These are phyloP conservation scores for Trichoderma harzianum DNA, from an alignment of 2,329 filamentous ascomycete genomes.

Conservation along the genomic window DNA sequence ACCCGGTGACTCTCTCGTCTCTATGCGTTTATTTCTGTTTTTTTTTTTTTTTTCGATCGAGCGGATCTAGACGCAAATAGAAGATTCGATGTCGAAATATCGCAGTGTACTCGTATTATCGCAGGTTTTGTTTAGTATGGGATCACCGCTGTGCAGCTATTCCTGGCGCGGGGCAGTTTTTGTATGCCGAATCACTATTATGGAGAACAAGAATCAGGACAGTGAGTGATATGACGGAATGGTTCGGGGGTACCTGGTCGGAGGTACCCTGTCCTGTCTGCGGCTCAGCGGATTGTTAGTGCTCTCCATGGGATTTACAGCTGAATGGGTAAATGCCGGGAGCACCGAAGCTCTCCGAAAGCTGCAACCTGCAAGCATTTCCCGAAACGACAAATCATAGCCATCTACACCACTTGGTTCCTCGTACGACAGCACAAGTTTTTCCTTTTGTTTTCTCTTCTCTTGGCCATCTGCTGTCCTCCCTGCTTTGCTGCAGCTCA, in stretches of 20 bases:
- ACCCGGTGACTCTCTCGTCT: background rate
- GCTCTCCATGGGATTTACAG: background rate
- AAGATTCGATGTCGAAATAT: background rate
- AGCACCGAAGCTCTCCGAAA: background rate
- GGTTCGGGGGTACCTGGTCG: background rate
- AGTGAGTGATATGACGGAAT: conserved; percentile 11
- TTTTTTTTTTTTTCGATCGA: background rate
- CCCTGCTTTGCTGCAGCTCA: background rate
- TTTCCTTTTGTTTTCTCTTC: background rate
- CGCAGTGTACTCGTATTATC: background rate
- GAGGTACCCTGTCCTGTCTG: background rate
- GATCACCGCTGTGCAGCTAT: background rate
- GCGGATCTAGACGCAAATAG: background rate
- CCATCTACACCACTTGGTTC: background rate
- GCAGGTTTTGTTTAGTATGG: background rate
- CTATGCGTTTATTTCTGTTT: background rate
- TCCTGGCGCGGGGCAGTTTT: conserved; percentile 23
- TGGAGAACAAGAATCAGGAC: background rate
- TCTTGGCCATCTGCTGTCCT: background rate
- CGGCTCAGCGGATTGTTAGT: background rate
- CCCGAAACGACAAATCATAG: background rate
- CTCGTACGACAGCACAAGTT: background rate
- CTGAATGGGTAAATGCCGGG: background rate
- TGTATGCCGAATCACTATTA: conserved; percentile 15
- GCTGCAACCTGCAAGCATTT: background rate